These are phyloP conservation scores for Sordaria brevicollis DNA, from an alignment of 495 filamentous ascomycete genomes.

Conservation along the genomic window DNA sequence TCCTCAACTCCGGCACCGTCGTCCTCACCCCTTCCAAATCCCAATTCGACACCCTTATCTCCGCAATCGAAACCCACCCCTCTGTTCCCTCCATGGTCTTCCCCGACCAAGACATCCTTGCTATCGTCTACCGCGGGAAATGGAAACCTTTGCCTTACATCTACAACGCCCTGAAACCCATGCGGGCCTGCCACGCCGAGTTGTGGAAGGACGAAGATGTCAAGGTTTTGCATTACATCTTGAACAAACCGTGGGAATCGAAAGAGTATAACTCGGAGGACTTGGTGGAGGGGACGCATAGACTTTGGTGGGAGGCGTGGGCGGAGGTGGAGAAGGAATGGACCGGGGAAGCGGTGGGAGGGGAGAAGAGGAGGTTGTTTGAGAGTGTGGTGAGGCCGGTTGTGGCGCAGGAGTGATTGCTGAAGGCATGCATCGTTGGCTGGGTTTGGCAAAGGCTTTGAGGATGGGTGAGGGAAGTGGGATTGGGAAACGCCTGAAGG, in stretches of 20 bases:
- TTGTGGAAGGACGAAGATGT: conserved; percentile 27
- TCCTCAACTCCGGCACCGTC: conserved; percentile 31
- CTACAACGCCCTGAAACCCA: conserved; percentile 31
- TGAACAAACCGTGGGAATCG: conserved; percentile 31
- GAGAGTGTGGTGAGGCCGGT: conserved; percentile 26
- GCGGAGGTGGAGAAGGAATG: conserved; percentile 26
- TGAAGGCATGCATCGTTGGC: neutral
- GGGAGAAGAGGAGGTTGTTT: conserved; percentile 22
- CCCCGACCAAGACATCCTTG: conserved; percentile 31
- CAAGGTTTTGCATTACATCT: conserved; percentile 28
- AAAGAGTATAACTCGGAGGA: conserved; percentile 17
- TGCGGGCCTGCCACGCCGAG: conserved; percentile 22
- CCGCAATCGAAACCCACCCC: conserved; percentile 33
- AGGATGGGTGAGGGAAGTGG: neutral
- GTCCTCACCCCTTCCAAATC: conserved; percentile 22
- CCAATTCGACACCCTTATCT: conserved; percentile 23
- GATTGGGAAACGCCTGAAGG: neutral
- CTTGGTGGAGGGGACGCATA: conserved; percentile 25
- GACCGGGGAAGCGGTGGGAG: conserved; percentile 11
- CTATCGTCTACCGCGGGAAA: conserved; percentile 25
- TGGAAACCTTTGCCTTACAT: conserved; percentile 29
- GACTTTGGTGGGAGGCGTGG: conserved; percentile 30
- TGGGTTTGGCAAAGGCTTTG: neutral
- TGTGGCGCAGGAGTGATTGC: conserved; percentile 22
- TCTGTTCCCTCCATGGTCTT: conserved; percentile 31